Conservation (phyloP, 2,329 filamentous ascomycete species). For the Aspergillus pseudoglaucus region DNA sequence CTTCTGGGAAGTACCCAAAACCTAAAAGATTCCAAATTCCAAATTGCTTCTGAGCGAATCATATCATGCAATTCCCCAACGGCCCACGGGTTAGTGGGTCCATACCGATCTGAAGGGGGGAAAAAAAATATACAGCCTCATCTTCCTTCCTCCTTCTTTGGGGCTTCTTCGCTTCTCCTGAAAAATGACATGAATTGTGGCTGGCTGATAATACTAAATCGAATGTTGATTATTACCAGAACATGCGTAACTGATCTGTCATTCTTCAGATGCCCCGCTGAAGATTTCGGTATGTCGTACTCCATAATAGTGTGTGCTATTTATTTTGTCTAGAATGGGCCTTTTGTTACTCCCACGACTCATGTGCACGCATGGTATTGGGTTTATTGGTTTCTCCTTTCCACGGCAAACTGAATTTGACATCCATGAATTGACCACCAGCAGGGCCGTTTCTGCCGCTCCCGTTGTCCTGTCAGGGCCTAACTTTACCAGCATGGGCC, state of each 20-base stretch:
- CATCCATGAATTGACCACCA: not conserved
- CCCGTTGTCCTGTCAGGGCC: constrained; percentile 21
- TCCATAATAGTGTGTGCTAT: not conserved
- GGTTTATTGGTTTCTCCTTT: not conserved
- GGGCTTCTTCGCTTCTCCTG: not conserved
- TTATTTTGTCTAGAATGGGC: not conserved
- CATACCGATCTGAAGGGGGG: not conserved
- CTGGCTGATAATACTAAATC: not conserved
- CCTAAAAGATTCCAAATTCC: constrained; percentile 20
- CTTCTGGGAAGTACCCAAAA: constrained; percentile 7
- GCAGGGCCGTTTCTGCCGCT: constrained; percentile 19
- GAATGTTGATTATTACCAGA: not conserved
- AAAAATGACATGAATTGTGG: not conserved
- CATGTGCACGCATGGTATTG: no score
- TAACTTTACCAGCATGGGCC: constrained; percentile 19
- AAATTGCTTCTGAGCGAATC: constrained; percentile 11
- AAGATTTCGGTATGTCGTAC: no score
- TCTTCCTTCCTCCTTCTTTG: not conserved
- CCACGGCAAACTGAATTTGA: not conserved
- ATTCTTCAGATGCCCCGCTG: not conserved
- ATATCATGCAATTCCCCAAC: constrained; percentile 14
- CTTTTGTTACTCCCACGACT: no score
- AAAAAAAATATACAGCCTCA: not conserved
- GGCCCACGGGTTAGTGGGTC: constrained; percentile 14
- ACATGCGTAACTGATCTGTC: not conserved